Base-by-base conservation (phyloP, 805 yeast genomes). In the Clavispora fructus region DNA sequence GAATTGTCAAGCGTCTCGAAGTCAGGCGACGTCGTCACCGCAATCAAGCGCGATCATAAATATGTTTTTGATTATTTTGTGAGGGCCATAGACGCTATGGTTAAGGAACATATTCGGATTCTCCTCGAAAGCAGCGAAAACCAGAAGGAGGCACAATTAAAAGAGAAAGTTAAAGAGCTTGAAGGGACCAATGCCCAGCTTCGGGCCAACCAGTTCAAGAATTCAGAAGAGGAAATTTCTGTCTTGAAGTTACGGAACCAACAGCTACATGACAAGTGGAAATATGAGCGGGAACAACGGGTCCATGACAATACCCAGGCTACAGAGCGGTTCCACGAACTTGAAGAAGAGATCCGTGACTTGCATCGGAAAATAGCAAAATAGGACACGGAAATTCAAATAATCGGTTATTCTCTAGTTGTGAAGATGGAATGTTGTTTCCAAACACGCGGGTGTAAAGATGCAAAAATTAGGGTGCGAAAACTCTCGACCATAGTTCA, bases 211-310 rank as follows among this genome's bases (percentile, higher is more conserved):
- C 43, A 23, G 46, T 50, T 9, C 6, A 16, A 33, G 25, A 48
- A 60, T 38, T 46, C 53, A 8, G 46, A 52, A 14, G 61, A 57
- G 9, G 58, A 64, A 33, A 53, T 69, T 6, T 33, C 37, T 33
- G 16, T 33, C 32, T 43, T 7, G 48, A 43, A 16, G 47, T 52
- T 81, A 40, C 68, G 89, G 45, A 66, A 84, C 13, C 82, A 79
- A 23, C 89, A 83, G 52, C 60, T 86, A 38, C 78, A 79, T 35
- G 78, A 71, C 50, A 71, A 83, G 55, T 83, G 87, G 84, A 80
- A 82, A 55, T 72, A 81, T 6, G 91, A 86, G 51, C 69, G 89
- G 49, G 94, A 85, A 60, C 77, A 85, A 16, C 64, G 90, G 28
- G 77, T 77, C 17, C 70, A 80, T 45, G 91, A 85, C 53, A 71